Evolutionary conservation across 257 asterid species (phyloP), one percentile per base, ranked within the genome.

Genomic region (Handroanthus guayacan): DNA sequence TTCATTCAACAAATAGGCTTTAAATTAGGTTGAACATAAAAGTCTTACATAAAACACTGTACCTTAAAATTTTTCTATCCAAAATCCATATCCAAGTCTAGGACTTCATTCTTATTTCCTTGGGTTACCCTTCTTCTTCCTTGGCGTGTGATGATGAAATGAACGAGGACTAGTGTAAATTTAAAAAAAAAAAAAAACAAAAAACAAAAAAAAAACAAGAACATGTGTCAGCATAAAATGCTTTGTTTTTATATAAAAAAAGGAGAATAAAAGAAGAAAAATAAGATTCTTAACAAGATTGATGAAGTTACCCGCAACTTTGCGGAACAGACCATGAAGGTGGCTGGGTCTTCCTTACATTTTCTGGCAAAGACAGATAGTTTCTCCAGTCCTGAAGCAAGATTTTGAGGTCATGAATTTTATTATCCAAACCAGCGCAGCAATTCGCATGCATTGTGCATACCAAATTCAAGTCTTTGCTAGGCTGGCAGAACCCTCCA

Each of bases 371-470:
- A 4, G 85, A 44, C 41, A 72, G 55, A 62, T 82, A 90, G 3
- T 65, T 84, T 67, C 36, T 85, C 96, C 96, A 90, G 41, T 90
- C 85, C 0, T 84, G 74, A 3, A 90, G 75, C 76, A 83, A 41
- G 44, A 89, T 81, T 67, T 67, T 81, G 10, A 90, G 84, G 60
- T 87, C 92, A 48, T 84, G 87, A 5, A 90, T 81, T 71, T 90
- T 89, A 36, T 83, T 86, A n/a, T 80, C 89, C 57, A 91, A 38
- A 9, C 95, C 90, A 31, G 58, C 73, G 64, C 97, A 91, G 38
- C 95, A 91, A 72, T 89, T 91, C 9, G 95, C 93, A 80, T 88
- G 92, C 96, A 90, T 87, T 39, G 91, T 88, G 82, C 85, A 75
- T 3, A 84, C 89, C 48, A 54, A 18, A 52, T 84, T 77, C 65